Conservation (phyloP, 352 stramenopile species). For the Peronospora farinosa region DNA sequence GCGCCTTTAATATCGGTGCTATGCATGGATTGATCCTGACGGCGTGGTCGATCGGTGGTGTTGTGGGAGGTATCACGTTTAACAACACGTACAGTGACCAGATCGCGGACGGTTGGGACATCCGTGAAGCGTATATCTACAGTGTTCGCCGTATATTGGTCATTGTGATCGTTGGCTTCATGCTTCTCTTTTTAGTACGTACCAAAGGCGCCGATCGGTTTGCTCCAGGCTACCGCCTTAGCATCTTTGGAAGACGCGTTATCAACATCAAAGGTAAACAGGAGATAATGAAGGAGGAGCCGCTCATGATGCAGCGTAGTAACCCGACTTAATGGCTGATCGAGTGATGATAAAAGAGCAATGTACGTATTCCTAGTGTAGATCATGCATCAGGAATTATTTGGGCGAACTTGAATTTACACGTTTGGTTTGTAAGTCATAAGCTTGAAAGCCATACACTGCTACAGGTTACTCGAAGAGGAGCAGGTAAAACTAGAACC, state of each 20-base stretch:
- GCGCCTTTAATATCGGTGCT: conserved; percentile 72
- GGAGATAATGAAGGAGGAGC: conserved; percentile 23
- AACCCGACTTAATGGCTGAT: neutral
- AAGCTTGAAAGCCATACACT: neutral
- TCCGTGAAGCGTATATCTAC: conserved; percentile 43
- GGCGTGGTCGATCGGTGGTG: conserved; percentile 72
- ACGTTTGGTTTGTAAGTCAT: neutral
- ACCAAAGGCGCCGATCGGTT: conserved; percentile 59
- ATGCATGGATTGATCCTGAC: conserved; percentile 80
- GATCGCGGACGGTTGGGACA: conserved; percentile 23
- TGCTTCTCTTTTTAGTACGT: conserved; percentile 54
- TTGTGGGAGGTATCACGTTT: conserved; percentile 68
- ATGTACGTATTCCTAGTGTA: neutral
- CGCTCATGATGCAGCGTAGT: conserved; percentile 4
- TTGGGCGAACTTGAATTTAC: neutral
- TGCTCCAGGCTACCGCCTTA: conserved; percentile 57
- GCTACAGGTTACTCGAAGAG: neutral
- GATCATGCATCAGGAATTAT: neutral
- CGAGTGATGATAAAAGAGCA: neutral
- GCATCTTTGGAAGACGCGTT: conserved; percentile 43
- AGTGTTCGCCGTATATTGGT: conserved; percentile 73
- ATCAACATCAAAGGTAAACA: conserved; percentile 51
- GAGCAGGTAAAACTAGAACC: neutral
- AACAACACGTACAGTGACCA: conserved; percentile 40
- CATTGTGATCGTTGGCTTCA: conserved; percentile 38